Percentiles rank a stretch among this genome's conserved stretches.
Conservation (phyloP, 73 alveolate species). For the Paramecium sonneborni region DNA sequence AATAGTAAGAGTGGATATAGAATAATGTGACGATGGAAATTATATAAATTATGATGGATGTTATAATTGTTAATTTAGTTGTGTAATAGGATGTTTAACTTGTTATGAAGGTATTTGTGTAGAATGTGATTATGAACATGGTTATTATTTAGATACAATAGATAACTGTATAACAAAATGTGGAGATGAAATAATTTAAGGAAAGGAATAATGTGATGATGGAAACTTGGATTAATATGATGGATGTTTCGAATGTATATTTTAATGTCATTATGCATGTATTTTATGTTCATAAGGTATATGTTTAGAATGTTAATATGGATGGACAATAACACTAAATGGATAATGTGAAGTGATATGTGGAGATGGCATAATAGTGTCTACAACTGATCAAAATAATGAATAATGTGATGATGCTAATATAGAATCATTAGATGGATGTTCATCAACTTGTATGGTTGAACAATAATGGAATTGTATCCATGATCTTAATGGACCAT, state of each 20-base stretch:
- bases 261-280: neutral
- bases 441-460: neutral
- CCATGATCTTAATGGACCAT: neutral
- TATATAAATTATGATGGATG: neutral
- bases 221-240: neutral
- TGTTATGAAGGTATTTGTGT: neutral
- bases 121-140: neutral
- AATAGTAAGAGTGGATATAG: neutral
- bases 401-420: constrained; percentile 21
- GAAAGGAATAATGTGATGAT: neutral
- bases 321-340: neutral
- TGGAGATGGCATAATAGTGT: neutral
- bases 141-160: neutral
- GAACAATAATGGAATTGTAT: neutral
- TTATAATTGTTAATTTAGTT: neutral
- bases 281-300: neutral
- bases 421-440: neutral
- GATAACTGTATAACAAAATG: neutral
- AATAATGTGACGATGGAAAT: constrained; percentile 22
- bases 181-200: neutral
- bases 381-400: neutral
- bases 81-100: neutral
- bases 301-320: neutral
- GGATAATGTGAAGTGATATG: neutral
- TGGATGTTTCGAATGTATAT: neutral